Evolutionary conservation across 805 yeast species (phyloP).

Genomic region (Pichia paraexigua): DNA sequence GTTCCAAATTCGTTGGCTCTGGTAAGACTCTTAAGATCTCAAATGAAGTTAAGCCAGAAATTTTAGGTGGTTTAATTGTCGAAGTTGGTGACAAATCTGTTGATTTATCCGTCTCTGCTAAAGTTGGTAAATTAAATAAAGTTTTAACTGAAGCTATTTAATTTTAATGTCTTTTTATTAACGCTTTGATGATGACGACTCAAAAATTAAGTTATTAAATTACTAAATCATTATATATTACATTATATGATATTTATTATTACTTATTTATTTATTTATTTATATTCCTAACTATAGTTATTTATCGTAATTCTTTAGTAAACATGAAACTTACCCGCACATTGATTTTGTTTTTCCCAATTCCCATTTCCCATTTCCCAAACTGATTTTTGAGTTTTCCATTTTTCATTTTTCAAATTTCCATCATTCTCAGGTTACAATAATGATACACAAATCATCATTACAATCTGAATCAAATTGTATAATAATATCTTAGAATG

Average conservation of each 20-base stretch:
- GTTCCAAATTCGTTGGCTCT: constrained; percentile 73
- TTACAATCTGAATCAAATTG: neutral
- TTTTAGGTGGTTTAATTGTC: constrained; percentile 91
- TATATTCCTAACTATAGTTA: neutral
- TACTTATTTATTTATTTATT: neutral
- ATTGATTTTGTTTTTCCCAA: neutral
- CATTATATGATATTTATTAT: neutral
- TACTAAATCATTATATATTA: neutral
- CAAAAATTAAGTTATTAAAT: neutral
- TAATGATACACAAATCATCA: too few relatives aligned
- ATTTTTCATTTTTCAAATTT: neutral
- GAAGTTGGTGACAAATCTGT: constrained; percentile 97
- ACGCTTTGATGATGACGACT: neutral
- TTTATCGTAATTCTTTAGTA: neutral
- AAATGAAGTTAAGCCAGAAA: constrained; percentile 80
- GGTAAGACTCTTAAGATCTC: constrained; percentile 80
- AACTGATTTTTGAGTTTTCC: neutral
- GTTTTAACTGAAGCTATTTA: constrained; percentile 80
- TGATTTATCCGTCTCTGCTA: constrained; percentile 80
- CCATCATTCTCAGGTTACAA: neutral
- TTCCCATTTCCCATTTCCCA: neutral
- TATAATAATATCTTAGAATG: neutral
- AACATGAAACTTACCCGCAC: neutral
- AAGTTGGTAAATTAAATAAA: constrained; percentile 83
- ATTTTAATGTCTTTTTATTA: constrained; percentile 13